phyloP scores from a whole-genome alignment of 108 stramenopile genomes.

The Fragilariopsis cylindrus region DNA sequence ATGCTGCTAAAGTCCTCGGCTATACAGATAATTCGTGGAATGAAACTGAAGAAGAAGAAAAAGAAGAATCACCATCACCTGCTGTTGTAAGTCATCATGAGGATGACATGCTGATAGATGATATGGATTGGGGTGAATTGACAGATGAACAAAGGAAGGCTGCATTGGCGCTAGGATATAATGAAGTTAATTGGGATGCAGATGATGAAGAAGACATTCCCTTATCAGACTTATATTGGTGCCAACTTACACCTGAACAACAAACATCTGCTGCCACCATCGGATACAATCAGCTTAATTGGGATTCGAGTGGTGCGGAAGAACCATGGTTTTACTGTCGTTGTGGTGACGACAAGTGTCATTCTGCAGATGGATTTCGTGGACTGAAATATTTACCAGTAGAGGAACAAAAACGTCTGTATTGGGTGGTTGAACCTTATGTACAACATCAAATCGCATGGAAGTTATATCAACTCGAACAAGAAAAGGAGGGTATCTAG shows the following conservation, averaged over 20 bases:
- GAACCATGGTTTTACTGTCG: constrained; percentile 7
- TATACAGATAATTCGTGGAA: neutral
- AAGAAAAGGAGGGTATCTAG: neutral
- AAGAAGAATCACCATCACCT: neutral
- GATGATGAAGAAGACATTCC: constrained; percentile 10
- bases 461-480: constrained; percentile 3
- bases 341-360: neutral
- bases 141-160: constrained; percentile 45
- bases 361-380: constrained; percentile 7
- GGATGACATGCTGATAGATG: constrained; percentile 5
- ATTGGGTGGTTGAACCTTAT: neutral
- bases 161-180: constrained; percentile 43
- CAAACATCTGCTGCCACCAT: constrained; percentile 34
- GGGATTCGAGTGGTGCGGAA: constrained; percentile 23
- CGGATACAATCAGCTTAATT: constrained; percentile 43
- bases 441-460: constrained; percentile 4
- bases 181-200: constrained; percentile 37
- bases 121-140: constrained; percentile 48
- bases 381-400: constrained; percentile 1
- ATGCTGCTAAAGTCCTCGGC: constrained; percentile 6
- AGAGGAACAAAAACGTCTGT: neutral
- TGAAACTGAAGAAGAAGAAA: neutral
- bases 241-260: constrained; percentile 31
- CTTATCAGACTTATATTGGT: constrained; percentile 29
- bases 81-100: neutral